Base-by-base conservation (phyloP, 805 yeast genomes). In the Maudiozyma pseudohumilis region DNA sequence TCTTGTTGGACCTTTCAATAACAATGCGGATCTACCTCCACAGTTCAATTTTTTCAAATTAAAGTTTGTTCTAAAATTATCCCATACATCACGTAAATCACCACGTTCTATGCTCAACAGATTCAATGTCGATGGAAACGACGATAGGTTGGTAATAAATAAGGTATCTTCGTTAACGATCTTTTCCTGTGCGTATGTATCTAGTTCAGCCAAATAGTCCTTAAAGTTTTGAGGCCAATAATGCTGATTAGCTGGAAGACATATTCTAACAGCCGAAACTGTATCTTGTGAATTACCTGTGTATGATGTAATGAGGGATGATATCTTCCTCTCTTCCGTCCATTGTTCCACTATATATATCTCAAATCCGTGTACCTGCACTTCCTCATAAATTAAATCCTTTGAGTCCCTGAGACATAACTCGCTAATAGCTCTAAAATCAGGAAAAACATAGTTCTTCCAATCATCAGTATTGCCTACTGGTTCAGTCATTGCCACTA, bases 311-410 rank as follows among this genome's bases (percentile, higher is more conserved):
- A 89, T 78, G 5, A 82, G 68, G 1, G 80, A 69, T 19, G 83
- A 77, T 10, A 75, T 63, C 29, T 72, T 66, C 32, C 97, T 66
- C 41, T 77, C 78, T 24, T 80, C 69, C 3, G 83, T 80, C 98
- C 98, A 92, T 58, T 89, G 96, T 56, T 92, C 97, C 9, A 89
- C 95, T 27, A 92, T 67, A 56, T 92, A 92, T 12, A 83, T 72
- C 59, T 92, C 97, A 54, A 81, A 86, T 2, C 98, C 97, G 1
- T 65, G 49, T 18, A 80, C 65, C 8, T 60, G 61, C 4, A 76
- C 59, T 38, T 66, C 69, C 32, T 72, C 73, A 25, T 68, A 73
- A 4, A 40, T 39, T 41, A 65, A 58, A 35, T 64, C 69, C 33
- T 57, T 55, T 11, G 60, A 49, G 41, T 65, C 60, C 29, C 64